Conservation (phyloP, 495 filamentous ascomycete species). For the Daldinia vernicosa region DNA sequence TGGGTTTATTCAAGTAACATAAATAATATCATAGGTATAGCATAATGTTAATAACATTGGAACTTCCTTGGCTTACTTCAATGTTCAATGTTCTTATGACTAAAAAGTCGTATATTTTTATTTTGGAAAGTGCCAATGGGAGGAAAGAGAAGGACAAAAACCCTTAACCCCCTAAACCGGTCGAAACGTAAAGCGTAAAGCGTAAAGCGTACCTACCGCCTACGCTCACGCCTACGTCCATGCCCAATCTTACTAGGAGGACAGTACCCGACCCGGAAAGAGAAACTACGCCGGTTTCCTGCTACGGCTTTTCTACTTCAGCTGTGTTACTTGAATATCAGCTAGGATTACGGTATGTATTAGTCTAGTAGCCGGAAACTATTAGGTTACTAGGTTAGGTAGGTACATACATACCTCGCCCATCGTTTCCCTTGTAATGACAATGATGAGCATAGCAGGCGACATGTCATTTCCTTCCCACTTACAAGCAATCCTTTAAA, state of each 20-base stretch:
- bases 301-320: conserved; percentile 2
- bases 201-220: too few species aligned
- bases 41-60: not conserved
- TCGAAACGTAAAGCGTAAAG: not conserved
- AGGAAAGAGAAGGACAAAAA: not conserved
- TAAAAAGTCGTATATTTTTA: not conserved
- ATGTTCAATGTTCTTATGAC: too few species aligned
- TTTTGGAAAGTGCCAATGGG: not conserved
- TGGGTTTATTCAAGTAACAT: conserved; percentile 1
- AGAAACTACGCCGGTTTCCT: not conserved
- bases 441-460: conserved; percentile 2
- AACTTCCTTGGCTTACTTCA: not conserved
- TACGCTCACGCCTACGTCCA: not conserved
- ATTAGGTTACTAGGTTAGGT: not conserved
- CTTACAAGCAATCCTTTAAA: not conserved
- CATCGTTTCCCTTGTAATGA: conserved; percentile 9
- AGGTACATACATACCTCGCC: not conserved
- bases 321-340: conserved; percentile 5
- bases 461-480: conserved; percentile 10
- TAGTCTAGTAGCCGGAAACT: not conserved
- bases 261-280: conserved; percentile 1
- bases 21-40: too few species aligned
- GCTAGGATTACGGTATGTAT: conserved; percentile 1
- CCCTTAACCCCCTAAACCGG: not conserved
- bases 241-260: conserved; percentile 4